Percentiles rank a stretch among this genome's conserved stretches.
These are phyloP conservation scores for Alternaria sp. DNA, from an alignment of 2,329 filamentous ascomycete species.

Conservation along the genomic window DNA sequence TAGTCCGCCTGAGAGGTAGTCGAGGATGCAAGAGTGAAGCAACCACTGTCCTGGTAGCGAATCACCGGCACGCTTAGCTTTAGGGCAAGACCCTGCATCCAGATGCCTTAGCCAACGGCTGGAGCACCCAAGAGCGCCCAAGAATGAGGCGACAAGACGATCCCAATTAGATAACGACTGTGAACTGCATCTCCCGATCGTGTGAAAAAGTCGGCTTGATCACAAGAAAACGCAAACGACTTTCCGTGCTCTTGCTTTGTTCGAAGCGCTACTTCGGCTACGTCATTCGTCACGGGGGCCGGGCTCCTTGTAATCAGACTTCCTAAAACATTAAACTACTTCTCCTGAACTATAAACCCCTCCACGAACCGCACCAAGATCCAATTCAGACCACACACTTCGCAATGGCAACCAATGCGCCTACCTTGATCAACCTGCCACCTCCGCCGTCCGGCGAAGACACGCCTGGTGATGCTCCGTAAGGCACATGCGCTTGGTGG, in stretches of 20 bases:
- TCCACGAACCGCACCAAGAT: neutral
- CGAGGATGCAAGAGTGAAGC: slow-evolving; percentile 5
- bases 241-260: slow-evolving; percentile 1
- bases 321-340: slow-evolving; percentile 9
- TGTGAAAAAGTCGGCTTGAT: neutral
- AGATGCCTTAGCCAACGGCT: slow-evolving; percentile 12
- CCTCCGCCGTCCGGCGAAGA: slow-evolving; percentile 82
- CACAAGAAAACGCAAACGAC: neutral
- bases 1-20: neutral
- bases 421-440: slow-evolving; percentile 83
- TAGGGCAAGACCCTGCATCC: slow-evolving; percentile 20
- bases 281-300: slow-evolving; percentile 17
- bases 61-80: slow-evolving; percentile 2
- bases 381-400: slow-evolving; percentile 4
- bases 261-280: slow-evolving; percentile 7
- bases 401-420: slow-evolving; percentile 54
- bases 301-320: slow-evolving; percentile 6
- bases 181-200: neutral
- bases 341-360: slow-evolving; percentile 17
- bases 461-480: slow-evolving; percentile 91
- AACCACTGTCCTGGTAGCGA: slow-evolving; percentile 12
- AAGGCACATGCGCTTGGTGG: slow-evolving; percentile 51
- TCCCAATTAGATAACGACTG: neutral
- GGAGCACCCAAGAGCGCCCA: neutral
- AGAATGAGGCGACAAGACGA: slow-evolving; percentile 12